phyloP scores from a whole-genome alignment of 1,284 basidiomycete species.

The Tremellales sp. region DNA sequence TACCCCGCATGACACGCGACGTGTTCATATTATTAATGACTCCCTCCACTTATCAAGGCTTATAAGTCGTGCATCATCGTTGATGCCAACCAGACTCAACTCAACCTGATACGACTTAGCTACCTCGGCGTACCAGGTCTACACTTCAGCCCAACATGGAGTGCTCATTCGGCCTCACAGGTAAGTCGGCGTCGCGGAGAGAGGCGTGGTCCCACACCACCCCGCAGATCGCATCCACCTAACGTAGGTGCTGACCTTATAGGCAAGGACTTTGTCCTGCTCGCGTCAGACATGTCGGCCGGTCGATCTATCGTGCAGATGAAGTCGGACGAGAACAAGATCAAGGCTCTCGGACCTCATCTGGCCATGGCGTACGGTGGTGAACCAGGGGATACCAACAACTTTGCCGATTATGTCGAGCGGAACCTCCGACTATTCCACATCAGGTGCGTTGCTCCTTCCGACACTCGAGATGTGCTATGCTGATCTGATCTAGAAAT shows the following conservation, averaged over 20 bases:
- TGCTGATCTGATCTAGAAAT: conserved; percentile 11
- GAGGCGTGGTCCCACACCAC: no score
- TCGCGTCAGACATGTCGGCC: conserved; percentile 87
- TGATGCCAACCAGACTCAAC: no score
- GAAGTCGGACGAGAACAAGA: conserved; percentile 97
- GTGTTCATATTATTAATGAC: no score
- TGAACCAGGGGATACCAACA: conserved; percentile 93
- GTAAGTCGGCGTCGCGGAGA: conserved; percentile 18
- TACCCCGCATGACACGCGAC: not conserved
- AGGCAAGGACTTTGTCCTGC: conserved; percentile 84
- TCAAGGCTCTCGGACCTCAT: conserved; percentile 84
- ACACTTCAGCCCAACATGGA: conserved; percentile 48
- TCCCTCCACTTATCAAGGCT: conserved; percentile 1
- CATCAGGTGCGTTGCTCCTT: conserved; percentile 64
- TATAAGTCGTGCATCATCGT: no score
- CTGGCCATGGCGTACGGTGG: conserved; percentile 94
- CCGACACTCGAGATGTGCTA: not conserved
- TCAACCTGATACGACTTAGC: no score
- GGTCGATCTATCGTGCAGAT: conserved; percentile 91
- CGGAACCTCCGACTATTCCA: conserved; percentile 93
- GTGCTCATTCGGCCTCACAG: conserved; percentile 53
- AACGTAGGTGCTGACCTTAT: not conserved
- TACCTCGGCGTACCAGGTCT: no score
- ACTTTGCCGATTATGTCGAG: conserved; percentile 95
- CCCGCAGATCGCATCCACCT: not conserved